Evolutionary conservation across 2,329 filamentous ascomycete species (phyloP), one percentile per base, ranked within the genome.

Genomic region (Decorospora gaudefroyi): DNA sequence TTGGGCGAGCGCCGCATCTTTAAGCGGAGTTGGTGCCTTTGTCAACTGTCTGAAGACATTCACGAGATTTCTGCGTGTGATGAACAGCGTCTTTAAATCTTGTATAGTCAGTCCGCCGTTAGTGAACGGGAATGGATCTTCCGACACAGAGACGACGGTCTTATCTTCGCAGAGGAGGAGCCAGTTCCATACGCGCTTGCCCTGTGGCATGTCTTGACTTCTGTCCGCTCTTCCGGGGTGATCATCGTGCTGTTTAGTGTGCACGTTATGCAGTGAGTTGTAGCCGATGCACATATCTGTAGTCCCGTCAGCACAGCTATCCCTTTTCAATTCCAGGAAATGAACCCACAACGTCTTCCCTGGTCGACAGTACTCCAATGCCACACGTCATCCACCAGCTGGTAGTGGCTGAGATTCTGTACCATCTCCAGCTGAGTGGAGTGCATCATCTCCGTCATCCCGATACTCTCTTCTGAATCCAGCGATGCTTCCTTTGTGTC

Each of bases 321-420:
- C 13, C 8, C 30, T 6, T n/a, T 22, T 8, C 4, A 18, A 46
- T 6, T 10, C 19, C 11, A 32, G 6, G 1, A 17, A 8, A 5
- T 11, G 38, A 26, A 64, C 75, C 58, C 71, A 83, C 85, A 88
- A 64, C 76, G 77, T 11, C 76, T 71, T 0, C 85, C 86, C 65
- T 85, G 80, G 57, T 90, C 87, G 10, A 88, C 79, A 0, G 85
- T 86, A 10, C 83, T 85, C 66, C 87, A 90, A 64, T 89, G 86
- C 75, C 86, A 86, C n/a, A 88, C 84, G 41, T 85, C 79, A 50
- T 87, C 78, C 4, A 86, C 80, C 28, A 89, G 76, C 19, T 81
- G 72, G 35, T 81, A 79, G 43, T 82, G 77, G 2, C 78, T 78
- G 4, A 78, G 50, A 26, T 67, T 63, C 13, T 64, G 51, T 3